Evolutionary conservation across 345 rosid genomes (phyloP).

Genomic region (Arabis alpina): DNA sequence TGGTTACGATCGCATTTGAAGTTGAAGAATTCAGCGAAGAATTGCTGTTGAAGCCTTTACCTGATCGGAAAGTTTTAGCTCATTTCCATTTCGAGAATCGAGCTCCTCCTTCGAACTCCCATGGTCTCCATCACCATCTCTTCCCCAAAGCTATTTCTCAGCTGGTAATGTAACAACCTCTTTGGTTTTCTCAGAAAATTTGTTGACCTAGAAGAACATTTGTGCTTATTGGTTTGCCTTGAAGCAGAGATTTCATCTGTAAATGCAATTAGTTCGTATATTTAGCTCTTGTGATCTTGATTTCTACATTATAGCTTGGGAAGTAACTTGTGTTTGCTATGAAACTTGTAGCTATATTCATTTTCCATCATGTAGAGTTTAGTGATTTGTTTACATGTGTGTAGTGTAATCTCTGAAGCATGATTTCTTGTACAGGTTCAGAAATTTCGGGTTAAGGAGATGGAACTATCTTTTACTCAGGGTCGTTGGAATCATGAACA

Average conservation of each 20-base stretch:
- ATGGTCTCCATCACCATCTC: slow-evolving; percentile 90
- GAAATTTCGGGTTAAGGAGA: slow-evolving; percentile 76
- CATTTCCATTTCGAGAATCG: slow-evolving; percentile 79
- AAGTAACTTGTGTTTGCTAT: no score
- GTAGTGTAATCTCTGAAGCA: not conserved
- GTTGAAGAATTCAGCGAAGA: slow-evolving; percentile 77
- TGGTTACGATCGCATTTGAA: slow-evolving; percentile 39
- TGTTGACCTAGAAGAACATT: not conserved
- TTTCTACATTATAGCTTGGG: no score
- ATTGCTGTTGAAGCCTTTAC: slow-evolving; percentile 76
- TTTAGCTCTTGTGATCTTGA: no score
- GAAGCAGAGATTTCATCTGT: slow-evolving; percentile 8
- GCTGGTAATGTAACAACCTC: slow-evolving; percentile 55
- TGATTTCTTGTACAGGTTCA: slow-evolving; percentile 55
- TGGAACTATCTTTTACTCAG: slow-evolving; percentile 96
- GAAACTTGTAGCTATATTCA: no score
- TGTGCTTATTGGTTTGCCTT: slow-evolving; percentile 5
- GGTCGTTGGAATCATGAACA: slow-evolving; percentile 97
- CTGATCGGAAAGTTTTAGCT: slow-evolving; percentile 81
- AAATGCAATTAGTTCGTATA: not conserved
- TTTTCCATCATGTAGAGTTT: no score
- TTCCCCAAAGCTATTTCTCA: slow-evolving; percentile 97
- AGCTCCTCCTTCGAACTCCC: slow-evolving; percentile 64
- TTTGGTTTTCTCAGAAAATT: not conserved
- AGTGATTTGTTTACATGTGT: no score